Evolutionary conservation across 345 rosid genomes (phyloP).

Genomic region (Populus pruinosa): DNA sequence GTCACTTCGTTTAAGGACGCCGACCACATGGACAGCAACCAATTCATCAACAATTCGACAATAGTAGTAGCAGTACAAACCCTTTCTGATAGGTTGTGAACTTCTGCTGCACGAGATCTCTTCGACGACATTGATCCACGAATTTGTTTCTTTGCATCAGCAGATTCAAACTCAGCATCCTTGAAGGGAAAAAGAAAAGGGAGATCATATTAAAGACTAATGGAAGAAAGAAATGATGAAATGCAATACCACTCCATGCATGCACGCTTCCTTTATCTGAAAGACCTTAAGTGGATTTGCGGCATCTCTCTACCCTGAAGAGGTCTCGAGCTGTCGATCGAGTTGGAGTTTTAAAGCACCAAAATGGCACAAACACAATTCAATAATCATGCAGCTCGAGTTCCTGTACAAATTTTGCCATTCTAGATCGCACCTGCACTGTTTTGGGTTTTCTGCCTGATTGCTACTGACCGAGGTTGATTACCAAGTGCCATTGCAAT

Average conservation of each 20-base stretch:
- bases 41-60: background rate
- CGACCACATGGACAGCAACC: background rate
- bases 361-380: too few relatives aligned
- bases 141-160: constrained; percentile 45
- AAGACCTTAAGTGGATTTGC: background rate
- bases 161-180: constrained; percentile 63
- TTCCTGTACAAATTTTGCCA: too few relatives aligned
- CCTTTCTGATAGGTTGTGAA: constrained; percentile 96
- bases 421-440: too few relatives aligned
- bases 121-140: constrained; percentile 63
- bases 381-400: too few relatives aligned
- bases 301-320: background rate
- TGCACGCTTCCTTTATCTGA: background rate
- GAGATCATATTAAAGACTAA: background rate
- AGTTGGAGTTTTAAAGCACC: too few relatives aligned
- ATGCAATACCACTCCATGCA: background rate
- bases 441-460: too few relatives aligned
- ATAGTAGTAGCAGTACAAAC: constrained; percentile 32
- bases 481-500: too few relatives aligned
- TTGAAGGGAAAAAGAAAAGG: constrained; percentile 9
- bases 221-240: background rate
- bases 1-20: background rate
- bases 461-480: too few relatives aligned
- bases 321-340: too few relatives aligned
- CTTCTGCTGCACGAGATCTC: constrained; percentile 86